These are phyloP conservation scores for Bipolaris cookei DNA, from an alignment of 2,329 filamentous ascomycete genomes.

Conservation along the genomic window DNA sequence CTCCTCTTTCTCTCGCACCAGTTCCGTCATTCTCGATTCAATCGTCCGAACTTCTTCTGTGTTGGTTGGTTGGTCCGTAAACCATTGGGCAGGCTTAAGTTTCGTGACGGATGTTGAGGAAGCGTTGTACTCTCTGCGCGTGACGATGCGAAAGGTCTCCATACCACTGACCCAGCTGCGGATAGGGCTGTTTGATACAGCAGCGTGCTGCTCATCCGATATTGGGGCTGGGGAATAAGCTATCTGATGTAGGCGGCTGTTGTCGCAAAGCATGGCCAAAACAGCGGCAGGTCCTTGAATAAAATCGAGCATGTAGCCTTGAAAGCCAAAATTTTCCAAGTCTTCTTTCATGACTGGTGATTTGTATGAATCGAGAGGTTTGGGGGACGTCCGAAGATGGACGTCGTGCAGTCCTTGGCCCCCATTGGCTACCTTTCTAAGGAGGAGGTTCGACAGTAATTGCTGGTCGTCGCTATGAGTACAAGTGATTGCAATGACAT, in stretches of 20 bases:
- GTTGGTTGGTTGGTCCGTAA: conserved; percentile 81
- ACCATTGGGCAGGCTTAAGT: conserved; percentile 68
- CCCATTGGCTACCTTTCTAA: conserved; percentile 47
- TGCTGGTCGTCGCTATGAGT: conserved; percentile 78
- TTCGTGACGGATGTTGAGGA: conserved; percentile 71
- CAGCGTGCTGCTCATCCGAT: conserved; percentile 70
- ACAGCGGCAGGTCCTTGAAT: conserved; percentile 82
- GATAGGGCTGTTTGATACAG: conserved; percentile 66
- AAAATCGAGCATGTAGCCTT: conserved; percentile 80
- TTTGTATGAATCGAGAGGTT: conserved; percentile 61
- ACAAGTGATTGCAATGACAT: conserved; percentile 71
- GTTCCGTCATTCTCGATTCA: conserved; percentile 57
- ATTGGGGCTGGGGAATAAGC: conserved; percentile 70
- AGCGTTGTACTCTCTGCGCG: conserved; percentile 81
- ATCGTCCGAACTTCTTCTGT: conserved; percentile 67
- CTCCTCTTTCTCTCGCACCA: conserved; percentile 47
- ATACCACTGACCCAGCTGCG: conserved; percentile 72
- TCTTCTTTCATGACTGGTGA: conserved; percentile 63
- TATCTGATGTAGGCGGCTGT: conserved; percentile 70
- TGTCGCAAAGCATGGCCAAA: conserved; percentile 84
- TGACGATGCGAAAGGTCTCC: conserved; percentile 62
- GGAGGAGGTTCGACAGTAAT: conserved; percentile 71
- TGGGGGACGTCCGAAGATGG: conserved; percentile 69
- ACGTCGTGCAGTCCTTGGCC: conserved; percentile 71
- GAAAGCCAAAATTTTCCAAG: conserved; percentile 68